phyloP scores from a whole-genome alignment of 2,329 filamentous ascomycete genomes.

The Kalmusia sp. region DNA sequence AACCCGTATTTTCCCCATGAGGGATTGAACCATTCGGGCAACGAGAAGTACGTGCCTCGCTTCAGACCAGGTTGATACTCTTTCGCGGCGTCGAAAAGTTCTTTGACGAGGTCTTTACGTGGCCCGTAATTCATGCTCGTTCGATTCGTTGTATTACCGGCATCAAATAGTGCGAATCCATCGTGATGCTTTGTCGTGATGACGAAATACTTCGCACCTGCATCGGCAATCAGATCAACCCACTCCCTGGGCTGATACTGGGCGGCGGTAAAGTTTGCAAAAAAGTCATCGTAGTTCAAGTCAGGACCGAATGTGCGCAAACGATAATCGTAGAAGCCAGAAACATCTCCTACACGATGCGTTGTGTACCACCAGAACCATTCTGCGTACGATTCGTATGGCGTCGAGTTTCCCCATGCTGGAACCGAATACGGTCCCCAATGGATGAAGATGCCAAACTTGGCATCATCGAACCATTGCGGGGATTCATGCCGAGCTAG shows the following conservation, averaged over 20 bases:
- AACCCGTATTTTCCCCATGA: slow-evolving; percentile 53
- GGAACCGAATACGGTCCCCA: slow-evolving; percentile 65
- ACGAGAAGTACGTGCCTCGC: slow-evolving; percentile 53
- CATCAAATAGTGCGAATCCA: slow-evolving; percentile 55
- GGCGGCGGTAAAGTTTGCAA: slow-evolving; percentile 60
- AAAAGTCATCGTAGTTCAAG: slow-evolving; percentile 61
- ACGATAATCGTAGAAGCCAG: slow-evolving; percentile 58
- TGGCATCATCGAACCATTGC: slow-evolving; percentile 62
- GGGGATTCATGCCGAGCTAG: slow-evolving; percentile 53
- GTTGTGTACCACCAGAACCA: slow-evolving; percentile 60
- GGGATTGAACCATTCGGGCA: slow-evolving; percentile 57
- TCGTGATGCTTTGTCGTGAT: slow-evolving; percentile 54
- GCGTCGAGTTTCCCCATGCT: slow-evolving; percentile 58
- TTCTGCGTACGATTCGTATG: slow-evolving; percentile 50
- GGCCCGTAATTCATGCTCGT: slow-evolving; percentile 50
- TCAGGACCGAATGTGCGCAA: slow-evolving; percentile 59
- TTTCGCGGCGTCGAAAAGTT: slow-evolving; percentile 53
- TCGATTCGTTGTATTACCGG: slow-evolving; percentile 48
- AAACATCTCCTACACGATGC: slow-evolving; percentile 49
- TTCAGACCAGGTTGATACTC: slow-evolving; percentile 53
- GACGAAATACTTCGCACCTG: slow-evolving; percentile 59
- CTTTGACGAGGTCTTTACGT: slow-evolving; percentile 49
- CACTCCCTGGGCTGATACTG: slow-evolving; percentile 60
- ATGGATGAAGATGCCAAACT: slow-evolving; percentile 68
- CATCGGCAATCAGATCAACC: slow-evolving; percentile 61